Conservation (phyloP, 208 protist species). For the Crithidia sp. region DNA sequence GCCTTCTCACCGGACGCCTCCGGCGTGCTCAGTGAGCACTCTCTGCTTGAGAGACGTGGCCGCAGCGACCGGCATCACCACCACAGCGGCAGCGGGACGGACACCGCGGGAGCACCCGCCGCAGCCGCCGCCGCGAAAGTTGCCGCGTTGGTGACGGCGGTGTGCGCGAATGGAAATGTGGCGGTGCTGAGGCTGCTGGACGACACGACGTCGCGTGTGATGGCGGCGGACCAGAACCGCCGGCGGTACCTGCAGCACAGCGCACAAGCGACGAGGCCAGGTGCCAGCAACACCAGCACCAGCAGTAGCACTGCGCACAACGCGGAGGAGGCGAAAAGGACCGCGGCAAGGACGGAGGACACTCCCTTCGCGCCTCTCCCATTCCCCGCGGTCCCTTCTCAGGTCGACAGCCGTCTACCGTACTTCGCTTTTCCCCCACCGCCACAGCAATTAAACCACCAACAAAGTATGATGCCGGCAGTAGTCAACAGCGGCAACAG, state of each 20-base stretch:
- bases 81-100: too few species aligned
- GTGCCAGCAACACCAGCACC: background rate
- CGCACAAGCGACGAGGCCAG: background rate
- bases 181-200: conserved; percentile 25
- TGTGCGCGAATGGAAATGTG: conserved; percentile 33
- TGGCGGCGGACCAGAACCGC: conserved; percentile 25
- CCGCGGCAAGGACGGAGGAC: background rate
- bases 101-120: too few species aligned
- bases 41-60: too few species aligned
- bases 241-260: conserved; percentile 10
- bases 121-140: too few species aligned
- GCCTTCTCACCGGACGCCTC: background rate
- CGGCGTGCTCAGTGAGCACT: background rate
- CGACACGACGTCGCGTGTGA: conserved; percentile 26
- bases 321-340: background rate
- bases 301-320: conserved; percentile 10
- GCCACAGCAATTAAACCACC: too few species aligned
- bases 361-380: background rate
- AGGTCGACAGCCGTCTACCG: background rate
- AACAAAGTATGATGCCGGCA: too few species aligned
- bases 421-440: background rate
- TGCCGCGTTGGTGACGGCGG: conserved; percentile 10
- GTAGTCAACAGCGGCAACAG: too few species aligned
- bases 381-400: background rate
- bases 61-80: too few species aligned